phyloP scores from a whole-genome alignment of 495 filamentous ascomycete species.

The Penicillium egyptiacum region DNA sequence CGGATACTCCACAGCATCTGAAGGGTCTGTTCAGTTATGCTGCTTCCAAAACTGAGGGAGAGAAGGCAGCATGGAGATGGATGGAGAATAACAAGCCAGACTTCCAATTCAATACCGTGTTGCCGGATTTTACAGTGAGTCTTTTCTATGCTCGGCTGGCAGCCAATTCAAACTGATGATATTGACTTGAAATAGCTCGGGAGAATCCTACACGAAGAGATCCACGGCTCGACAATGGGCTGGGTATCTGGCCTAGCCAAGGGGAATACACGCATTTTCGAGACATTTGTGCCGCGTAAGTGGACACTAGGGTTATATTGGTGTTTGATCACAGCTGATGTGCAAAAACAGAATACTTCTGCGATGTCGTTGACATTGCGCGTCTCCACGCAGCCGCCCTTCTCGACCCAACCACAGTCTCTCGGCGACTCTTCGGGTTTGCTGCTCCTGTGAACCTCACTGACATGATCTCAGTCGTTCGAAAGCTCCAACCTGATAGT shows the following conservation, averaged over 20 bases:
- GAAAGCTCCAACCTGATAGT: slow-evolving; percentile 24
- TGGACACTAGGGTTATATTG: neutral
- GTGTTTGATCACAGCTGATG: neutral
- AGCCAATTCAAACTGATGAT: neutral
- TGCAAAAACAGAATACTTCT: slow-evolving; percentile 30
- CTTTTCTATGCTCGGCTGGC: neutral
- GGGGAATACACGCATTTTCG: slow-evolving; percentile 20
- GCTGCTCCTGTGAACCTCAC: slow-evolving; percentile 18
- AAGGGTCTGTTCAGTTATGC: slow-evolving; percentile 49
- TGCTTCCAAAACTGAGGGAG: slow-evolving; percentile 55
- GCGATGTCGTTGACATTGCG: slow-evolving; percentile 54
- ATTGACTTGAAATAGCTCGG: neutral
- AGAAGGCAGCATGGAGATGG: slow-evolving; percentile 56
- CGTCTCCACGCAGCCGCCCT: slow-evolving; percentile 49
- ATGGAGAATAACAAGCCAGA: slow-evolving; percentile 45
- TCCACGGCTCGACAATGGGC: slow-evolving; percentile 8
- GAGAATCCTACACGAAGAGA: slow-evolving; percentile 7
- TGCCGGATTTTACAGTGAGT: slow-evolving; percentile 47
- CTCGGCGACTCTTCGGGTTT: slow-evolving; percentile 46
- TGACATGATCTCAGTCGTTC: slow-evolving; percentile 20
- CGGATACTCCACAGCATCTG: slow-evolving; percentile 6
- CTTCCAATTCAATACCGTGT: slow-evolving; percentile 53
- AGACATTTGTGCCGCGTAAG: slow-evolving; percentile 7
- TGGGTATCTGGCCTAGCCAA: slow-evolving; percentile 20
- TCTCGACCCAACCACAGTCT: slow-evolving; percentile 39